These are phyloP conservation scores for Aspergillus carbonarius DNA, from an alignment of 2,329 filamentous ascomycete species.

Conservation along the genomic window DNA sequence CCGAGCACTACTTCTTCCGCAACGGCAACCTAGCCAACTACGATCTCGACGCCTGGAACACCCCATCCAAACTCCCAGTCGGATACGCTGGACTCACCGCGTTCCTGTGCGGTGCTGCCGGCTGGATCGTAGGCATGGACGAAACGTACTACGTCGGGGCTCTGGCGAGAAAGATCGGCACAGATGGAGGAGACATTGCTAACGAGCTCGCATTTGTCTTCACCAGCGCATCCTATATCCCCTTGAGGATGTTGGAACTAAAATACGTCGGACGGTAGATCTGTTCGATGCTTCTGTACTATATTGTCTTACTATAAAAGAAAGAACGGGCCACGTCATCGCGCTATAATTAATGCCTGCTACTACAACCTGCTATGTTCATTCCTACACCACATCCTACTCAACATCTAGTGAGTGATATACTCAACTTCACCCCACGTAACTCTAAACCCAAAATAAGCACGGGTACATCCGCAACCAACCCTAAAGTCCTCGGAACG, in stretches of 20 bases:
- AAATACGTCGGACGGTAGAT: slow-evolving; percentile 45
- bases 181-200: slow-evolving; percentile 50
- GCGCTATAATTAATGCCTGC: too few relatives aligned
- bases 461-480: too few relatives aligned
- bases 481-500: too few relatives aligned
- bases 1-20: slow-evolving; percentile 53
- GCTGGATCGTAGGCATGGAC: slow-evolving; percentile 59
- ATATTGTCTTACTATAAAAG: neutral
- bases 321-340: neutral
- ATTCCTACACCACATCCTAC: too few relatives aligned
- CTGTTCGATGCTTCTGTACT: neutral
- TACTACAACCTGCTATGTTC: too few relatives aligned
- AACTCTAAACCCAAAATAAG: too few relatives aligned
- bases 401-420: too few relatives aligned
- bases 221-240: slow-evolving; percentile 49
- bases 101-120: slow-evolving; percentile 48
- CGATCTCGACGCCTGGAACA: slow-evolving; percentile 52
- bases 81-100: slow-evolving; percentile 47
- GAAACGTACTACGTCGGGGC: slow-evolving; percentile 57
- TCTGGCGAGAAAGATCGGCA: slow-evolving; percentile 47
- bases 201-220: slow-evolving; percentile 55
- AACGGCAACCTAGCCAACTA: slow-evolving; percentile 45
- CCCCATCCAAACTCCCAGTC: slow-evolving; percentile 43
- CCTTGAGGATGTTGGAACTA: slow-evolving; percentile 51
- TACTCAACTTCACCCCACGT: too few relatives aligned